These are phyloP conservation scores for Colletotrichum sublineola DNA, from an alignment of 2,329 filamentous ascomycete species.

Conservation along the genomic window DNA sequence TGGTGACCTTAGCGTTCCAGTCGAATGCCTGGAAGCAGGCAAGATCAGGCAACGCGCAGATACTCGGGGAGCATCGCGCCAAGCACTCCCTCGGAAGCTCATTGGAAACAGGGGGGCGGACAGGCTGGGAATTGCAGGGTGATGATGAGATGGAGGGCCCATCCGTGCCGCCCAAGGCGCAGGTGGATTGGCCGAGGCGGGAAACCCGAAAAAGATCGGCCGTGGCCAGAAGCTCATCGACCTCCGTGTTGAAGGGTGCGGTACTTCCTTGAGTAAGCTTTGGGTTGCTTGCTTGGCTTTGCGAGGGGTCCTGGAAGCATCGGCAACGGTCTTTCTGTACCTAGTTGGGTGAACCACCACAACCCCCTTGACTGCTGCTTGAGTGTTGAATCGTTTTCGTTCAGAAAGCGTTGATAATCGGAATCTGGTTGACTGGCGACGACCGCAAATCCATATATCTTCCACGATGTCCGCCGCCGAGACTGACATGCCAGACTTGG, in stretches of 20 bases:
- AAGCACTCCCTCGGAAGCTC: conserved; percentile 26
- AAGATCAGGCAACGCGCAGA: conserved; percentile 39
- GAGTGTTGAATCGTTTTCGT: not conserved
- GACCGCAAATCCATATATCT: not conserved
- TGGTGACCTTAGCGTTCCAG: conserved; percentile 34
- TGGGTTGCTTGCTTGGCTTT: conserved; percentile 37
- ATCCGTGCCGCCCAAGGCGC: conserved; percentile 14
- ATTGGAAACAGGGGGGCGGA: conserved; percentile 14
- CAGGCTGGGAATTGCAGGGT: conserved; percentile 22
- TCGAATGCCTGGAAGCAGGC: conserved; percentile 26
- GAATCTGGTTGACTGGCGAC: conserved; percentile 2
- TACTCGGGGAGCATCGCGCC: conserved; percentile 28
- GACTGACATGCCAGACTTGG: not conserved
- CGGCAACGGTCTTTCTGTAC: conserved; percentile 12
- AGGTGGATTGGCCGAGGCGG: conserved; percentile 38
- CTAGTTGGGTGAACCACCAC: not conserved
- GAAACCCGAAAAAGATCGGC: conserved; percentile 40
- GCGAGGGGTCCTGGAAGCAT: conserved; percentile 37
- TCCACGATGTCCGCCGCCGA: not conserved
- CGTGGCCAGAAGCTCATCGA: conserved; percentile 38
- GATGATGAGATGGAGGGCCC: conserved; percentile 25
- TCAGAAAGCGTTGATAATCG: too few species aligned
- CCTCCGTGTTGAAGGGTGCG: conserved; percentile 17
- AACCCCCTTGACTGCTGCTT: not conserved
- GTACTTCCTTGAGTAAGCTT: conserved; percentile 2